A percentile compares a stretch with the other conserved stretches of the same genome.
phyloP scores from a whole-genome alignment of 176 grass and related monocot species.

The Secale cereale region DNA sequence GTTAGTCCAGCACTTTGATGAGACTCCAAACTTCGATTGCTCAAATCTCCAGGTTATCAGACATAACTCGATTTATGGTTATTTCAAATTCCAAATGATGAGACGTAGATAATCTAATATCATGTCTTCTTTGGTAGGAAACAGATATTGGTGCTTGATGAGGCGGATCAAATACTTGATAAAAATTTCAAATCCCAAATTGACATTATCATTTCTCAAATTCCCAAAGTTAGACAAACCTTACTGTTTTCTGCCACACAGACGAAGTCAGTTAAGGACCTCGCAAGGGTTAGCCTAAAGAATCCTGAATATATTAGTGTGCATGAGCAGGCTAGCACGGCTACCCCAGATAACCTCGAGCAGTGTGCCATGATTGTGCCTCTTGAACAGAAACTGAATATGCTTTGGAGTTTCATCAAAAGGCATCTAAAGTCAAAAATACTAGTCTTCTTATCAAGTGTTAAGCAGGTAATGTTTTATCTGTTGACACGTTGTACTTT shows the following conservation, averaged over 20 bases:
- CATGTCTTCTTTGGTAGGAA: constrained; percentile 17
- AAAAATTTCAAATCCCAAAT: constrained; percentile 59
- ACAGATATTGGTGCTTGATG: constrained; percentile 93
- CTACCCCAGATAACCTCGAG: constrained; percentile 82
- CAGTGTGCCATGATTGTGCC: constrained; percentile 74
- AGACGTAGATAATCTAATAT: constrained; percentile 22
- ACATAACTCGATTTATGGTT: constrained; percentile 20
- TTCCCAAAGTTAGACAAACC: constrained; percentile 68
- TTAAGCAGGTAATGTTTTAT: constrained; percentile 68
- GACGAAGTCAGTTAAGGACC: constrained; percentile 89
- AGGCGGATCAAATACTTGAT: constrained; percentile 95
- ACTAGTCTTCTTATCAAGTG: constrained; percentile 84
- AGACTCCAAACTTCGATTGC: constrained; percentile 87
- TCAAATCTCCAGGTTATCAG: constrained; percentile 77
- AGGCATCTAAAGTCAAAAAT: constrained; percentile 75
- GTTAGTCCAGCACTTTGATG: constrained; percentile 84
- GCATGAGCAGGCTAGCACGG: constrained; percentile 70
- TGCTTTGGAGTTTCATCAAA: constrained; percentile 96
- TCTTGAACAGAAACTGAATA: constrained; percentile 88
- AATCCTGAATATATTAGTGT: constrained; percentile 91
- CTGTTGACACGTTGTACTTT: constrained; percentile 3
- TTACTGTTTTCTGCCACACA: constrained; percentile 94
- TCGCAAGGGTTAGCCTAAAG: constrained; percentile 85
- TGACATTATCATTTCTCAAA: constrained; percentile 71
- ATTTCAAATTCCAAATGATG: not conserved